These are phyloP conservation scores for Protomyces inouyei DNA, from an alignment of 1,139 yeast species.

Conservation along the genomic window DNA sequence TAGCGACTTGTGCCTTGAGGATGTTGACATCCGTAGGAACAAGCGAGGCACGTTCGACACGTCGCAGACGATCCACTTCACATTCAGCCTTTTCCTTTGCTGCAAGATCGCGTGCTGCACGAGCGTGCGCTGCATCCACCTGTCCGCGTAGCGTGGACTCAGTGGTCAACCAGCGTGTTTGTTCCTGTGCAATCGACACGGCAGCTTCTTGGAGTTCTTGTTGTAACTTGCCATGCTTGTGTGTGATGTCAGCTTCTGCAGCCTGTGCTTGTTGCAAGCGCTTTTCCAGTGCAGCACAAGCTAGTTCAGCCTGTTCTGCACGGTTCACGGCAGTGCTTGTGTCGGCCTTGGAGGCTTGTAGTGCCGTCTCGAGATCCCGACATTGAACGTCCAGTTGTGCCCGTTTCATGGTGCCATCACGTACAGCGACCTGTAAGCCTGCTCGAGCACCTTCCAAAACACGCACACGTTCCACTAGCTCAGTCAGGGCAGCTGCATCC, in stretches of 20 bases:
- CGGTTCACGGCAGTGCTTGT: not conserved
- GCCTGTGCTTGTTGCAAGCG: not conserved
- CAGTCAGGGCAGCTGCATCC: not conserved
- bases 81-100: not conserved
- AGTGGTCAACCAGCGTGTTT: slow-evolving; percentile 14
- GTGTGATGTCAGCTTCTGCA: not conserved
- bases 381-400: slow-evolving; percentile 19
- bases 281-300: not conserved
- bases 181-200: slow-evolving; percentile 19
- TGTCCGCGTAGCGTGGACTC: not conserved
- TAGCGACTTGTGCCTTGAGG: slow-evolving; percentile 15
- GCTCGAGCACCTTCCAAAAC: slow-evolving; percentile 14
- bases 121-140: not conserved
- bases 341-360: slow-evolving; percentile 3
- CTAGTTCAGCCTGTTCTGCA: slow-evolving; percentile 3
- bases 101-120: not conserved
- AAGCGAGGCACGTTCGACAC: not conserved
- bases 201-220: slow-evolving; percentile 22
- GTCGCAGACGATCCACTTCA: slow-evolving; percentile 8
- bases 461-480: not conserved
- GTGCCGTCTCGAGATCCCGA: slow-evolving; percentile 2
- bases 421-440: slow-evolving; percentile 6
- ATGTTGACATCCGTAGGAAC: slow-evolving; percentile 2
- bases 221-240: not conserved
- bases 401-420: slow-evolving; percentile 17